phyloP scores from a whole-genome alignment of 1,284 basidiomycete genomes.

The Mycena sp. region DNA sequence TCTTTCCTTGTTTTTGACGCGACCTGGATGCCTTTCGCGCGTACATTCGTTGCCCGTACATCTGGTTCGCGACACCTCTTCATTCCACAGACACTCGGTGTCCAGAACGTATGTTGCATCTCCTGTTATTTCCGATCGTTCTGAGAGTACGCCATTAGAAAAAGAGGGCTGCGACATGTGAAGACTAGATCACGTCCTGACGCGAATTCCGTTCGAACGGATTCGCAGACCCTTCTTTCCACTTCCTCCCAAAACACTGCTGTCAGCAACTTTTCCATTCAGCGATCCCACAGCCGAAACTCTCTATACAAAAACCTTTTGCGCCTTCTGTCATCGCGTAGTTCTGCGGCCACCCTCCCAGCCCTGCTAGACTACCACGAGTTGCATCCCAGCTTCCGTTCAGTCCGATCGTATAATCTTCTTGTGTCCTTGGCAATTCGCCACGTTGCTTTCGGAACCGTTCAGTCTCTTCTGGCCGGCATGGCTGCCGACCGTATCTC shows the following conservation, averaged over 20 bases:
- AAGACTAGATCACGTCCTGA: not conserved
- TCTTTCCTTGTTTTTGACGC: conserved; percentile 46
- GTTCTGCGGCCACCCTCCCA: conserved; percentile 42
- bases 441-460: conserved; percentile 52
- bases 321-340: conserved; percentile 43
- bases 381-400: conserved; percentile 51
- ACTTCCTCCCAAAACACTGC: not conserved
- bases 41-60: conserved; percentile 1
- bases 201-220: not conserved
- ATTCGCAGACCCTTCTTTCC: not conserved
- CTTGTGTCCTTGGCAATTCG: conserved; percentile 59
- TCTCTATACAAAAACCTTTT: conserved; percentile 58
- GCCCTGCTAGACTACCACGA: conserved; percentile 61
- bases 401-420: conserved; percentile 62
- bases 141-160: not conserved
- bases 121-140: not conserved
- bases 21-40: not conserved
- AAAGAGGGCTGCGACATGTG: not conserved
- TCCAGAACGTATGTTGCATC: conserved; percentile 3
- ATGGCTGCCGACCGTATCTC: conserved; percentile 51
- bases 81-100: not conserved
- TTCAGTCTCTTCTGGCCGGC: conserved; percentile 48
- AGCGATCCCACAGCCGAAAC: conserved; percentile 32
- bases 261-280: not conserved
- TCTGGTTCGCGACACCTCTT: conserved; percentile 23